Evolutionary conservation across 2,329 filamentous ascomycete genomes (phyloP).

Genomic region (Penicillium sp.): DNA sequence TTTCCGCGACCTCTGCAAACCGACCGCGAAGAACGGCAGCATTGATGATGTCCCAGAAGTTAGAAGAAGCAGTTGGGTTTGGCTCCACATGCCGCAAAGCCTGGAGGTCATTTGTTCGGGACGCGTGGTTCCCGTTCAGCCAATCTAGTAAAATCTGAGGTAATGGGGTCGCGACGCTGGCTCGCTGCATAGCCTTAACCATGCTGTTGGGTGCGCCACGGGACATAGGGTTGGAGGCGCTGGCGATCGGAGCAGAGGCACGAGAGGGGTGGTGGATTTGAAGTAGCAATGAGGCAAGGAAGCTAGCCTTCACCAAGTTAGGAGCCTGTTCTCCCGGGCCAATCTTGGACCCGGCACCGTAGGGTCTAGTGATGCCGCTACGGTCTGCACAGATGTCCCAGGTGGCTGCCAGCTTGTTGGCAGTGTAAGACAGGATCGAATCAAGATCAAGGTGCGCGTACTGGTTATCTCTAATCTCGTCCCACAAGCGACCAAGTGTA

Average conservation of each 20-base stretch:
- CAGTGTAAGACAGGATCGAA: conserved; percentile 33
- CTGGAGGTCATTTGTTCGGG: conserved; percentile 66
- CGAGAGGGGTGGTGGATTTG: conserved; percentile 71
- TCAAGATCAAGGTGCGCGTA: conserved; percentile 33
- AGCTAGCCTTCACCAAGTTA: conserved; percentile 73
- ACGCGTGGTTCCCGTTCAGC: conserved; percentile 73
- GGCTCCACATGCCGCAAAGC: conserved; percentile 65
- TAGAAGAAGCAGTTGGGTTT: conserved; percentile 71
- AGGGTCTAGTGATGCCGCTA: conserved; percentile 42
- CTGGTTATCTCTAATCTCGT: conserved; percentile 37
- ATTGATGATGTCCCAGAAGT: conserved; percentile 86
- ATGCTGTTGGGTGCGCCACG: conserved; percentile 30
- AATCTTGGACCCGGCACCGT: conserved; percentile 57
- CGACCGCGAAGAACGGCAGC: conserved; percentile 73
- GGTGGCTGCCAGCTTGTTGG: conserved; percentile 34
- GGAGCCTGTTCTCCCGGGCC: conserved; percentile 64
- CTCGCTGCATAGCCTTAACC: conserved; percentile 27
- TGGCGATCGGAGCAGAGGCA: conserved; percentile 23
- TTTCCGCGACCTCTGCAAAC: conserved; percentile 63
- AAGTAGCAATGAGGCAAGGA: conserved; percentile 74
- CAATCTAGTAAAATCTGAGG: conserved; percentile 81
- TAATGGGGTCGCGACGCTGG: conserved; percentile 50
- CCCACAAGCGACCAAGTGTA: conserved; percentile 65
- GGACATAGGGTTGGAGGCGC: conserved; percentile 23
- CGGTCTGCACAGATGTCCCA: conserved; percentile 37